Conservation (phyloP, 75 land plant genomes). For the Gnetum montanum region DNA sequence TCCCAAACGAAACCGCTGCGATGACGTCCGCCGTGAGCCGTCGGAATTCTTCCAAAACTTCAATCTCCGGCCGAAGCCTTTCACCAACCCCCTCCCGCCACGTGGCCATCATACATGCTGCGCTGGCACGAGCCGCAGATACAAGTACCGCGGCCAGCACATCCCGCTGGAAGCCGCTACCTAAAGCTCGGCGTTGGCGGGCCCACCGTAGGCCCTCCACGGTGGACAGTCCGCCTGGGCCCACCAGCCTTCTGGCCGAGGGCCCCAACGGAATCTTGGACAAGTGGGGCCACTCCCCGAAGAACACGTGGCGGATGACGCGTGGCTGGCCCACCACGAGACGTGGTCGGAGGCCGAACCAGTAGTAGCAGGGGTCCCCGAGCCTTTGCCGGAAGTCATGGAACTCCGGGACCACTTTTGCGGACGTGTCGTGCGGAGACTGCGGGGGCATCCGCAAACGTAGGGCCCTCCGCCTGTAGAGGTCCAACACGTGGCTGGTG, state of each 20-base stretch:
- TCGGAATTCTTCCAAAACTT: not conserved
- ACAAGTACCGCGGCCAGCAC: slow-evolving; percentile 30
- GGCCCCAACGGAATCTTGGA: not conserved
- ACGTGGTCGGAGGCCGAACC: slow-evolving; percentile 8
- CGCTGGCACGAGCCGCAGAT: slow-evolving; percentile 19
- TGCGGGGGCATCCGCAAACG: no score
- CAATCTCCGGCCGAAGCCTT: not conserved
- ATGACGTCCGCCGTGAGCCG: not conserved
- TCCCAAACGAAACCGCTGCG: not conserved
- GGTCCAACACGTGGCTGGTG: no score
- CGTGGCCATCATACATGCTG: slow-evolving; percentile 10
- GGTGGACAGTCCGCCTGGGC: slow-evolving; percentile 13
- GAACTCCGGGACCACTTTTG: no score
- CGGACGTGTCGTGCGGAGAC: no score
- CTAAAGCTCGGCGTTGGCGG: slow-evolving; percentile 16
- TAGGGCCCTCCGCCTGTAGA: no score
- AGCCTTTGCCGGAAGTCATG: no score
- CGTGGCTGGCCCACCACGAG: slow-evolving; percentile 22
- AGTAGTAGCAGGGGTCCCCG: no score
- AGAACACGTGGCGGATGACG: slow-evolving; percentile 21
- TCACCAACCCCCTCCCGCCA: slow-evolving; percentile 13
- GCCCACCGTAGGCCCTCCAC: slow-evolving; percentile 32
- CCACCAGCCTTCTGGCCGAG: slow-evolving; percentile 6
- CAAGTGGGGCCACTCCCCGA: not conserved
- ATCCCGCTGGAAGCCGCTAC: slow-evolving; percentile 32